These are phyloP conservation scores for Phytophthora megakarya DNA, from an alignment of 352 stramenopile species.

Conservation along the genomic window DNA sequence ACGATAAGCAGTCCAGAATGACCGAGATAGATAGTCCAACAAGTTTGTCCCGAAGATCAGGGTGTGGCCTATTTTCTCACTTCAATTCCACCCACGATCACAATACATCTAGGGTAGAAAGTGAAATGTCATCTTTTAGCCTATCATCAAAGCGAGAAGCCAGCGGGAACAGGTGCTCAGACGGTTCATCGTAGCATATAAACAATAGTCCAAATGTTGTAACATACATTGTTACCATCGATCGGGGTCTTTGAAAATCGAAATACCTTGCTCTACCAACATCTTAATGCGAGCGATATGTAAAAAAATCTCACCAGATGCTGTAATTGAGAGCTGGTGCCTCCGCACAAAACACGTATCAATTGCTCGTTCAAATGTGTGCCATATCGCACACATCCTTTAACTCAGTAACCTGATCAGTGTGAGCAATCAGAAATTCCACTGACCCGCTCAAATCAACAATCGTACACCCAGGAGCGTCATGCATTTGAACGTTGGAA, in stretches of 20 bases:
- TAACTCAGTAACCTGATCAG: no score
- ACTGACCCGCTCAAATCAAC: no score
- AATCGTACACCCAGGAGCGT: conserved; percentile 1
- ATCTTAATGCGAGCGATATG: conserved; percentile 4
- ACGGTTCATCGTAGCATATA: conserved; percentile 7
- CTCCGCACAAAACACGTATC: not conserved
- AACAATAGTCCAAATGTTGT: conserved; percentile 13
- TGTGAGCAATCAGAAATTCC: not conserved
- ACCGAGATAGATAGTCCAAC: no score
- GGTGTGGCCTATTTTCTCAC: no score
- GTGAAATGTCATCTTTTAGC: not conserved
- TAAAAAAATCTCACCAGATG: not conserved
- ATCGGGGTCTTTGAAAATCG: conserved; percentile 15
- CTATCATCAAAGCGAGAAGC: not conserved
- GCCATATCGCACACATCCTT: no score
- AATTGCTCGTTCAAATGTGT: conserved; percentile 11
- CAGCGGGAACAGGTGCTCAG: conserved; percentile 7
- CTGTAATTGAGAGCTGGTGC: conserved; percentile 2
- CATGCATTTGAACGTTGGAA: not conserved
- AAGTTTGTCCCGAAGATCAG: no score
- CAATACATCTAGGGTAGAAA: no score
- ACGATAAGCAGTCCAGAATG: no score
- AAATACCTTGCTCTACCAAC: conserved; percentile 3
- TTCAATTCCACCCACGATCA: no score
- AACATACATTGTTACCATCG: conserved; percentile 23